Conservation (phyloP, 306 rosid genomes). For the Potentilla sterilis region DNA sequence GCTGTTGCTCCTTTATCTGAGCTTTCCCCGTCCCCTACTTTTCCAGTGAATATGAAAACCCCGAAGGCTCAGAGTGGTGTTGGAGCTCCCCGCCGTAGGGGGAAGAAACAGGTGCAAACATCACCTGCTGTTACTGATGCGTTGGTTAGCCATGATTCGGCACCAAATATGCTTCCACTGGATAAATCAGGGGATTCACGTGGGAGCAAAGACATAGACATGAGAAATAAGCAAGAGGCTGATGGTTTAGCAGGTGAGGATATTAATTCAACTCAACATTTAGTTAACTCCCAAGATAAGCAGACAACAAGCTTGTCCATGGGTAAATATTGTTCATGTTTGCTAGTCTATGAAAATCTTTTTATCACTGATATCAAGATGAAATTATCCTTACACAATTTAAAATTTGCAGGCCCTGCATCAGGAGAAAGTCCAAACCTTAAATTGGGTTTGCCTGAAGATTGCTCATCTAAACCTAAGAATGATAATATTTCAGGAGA, state of each 20-base stretch:
- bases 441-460: slow-evolving; percentile 36
- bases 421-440: slow-evolving; percentile 39
- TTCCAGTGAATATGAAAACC: slow-evolving; percentile 43
- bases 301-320: slow-evolving; percentile 40
- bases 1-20: slow-evolving; percentile 45
- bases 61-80: slow-evolving; percentile 57
- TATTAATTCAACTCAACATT: slow-evolving; percentile 35
- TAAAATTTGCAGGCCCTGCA: slow-evolving; percentile 50
- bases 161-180: slow-evolving; percentile 36
- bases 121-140: slow-evolving; percentile 40
- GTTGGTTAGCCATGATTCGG: slow-evolving; percentile 40
- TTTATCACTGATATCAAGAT: neutral
- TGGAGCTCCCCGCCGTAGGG: slow-evolving; percentile 75
- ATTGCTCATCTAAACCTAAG: slow-evolving; percentile 27
- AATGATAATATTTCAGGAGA: slow-evolving; percentile 31
- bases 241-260: slow-evolving; percentile 32
- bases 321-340: slow-evolving; percentile 38
- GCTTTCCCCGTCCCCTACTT: slow-evolving; percentile 43
- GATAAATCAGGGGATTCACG: slow-evolving; percentile 37
- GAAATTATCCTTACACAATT: slow-evolving; percentile 10
- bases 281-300: slow-evolving; percentile 36
- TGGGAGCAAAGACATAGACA: slow-evolving; percentile 29
- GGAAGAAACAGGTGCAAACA: slow-evolving; percentile 56
- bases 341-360: neutral
- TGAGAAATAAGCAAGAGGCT: slow-evolving; percentile 37